Base-by-base conservation (phyloP, 768 basidiomycete species). In the Suillus subluteus region DNA sequence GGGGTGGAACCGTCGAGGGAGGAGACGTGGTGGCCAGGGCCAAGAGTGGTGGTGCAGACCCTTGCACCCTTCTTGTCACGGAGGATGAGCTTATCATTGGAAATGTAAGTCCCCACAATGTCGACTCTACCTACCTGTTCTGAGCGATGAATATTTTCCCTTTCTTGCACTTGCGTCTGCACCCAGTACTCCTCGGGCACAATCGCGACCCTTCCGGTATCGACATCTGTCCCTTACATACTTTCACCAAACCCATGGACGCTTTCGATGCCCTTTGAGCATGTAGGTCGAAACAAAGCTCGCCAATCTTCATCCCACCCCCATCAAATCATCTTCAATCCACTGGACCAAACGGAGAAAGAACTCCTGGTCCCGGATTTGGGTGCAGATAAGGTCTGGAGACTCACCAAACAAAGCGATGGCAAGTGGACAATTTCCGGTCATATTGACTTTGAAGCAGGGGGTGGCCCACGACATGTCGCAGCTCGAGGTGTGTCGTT, bases 291-390 rank as follows among this genome's bases (percentile, higher is more conserved):
- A 1, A 83, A 92, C 73, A 71, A 74, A 7, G 83, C 84, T 23
- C 84, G 94, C 41, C 95, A 96, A 73, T 85, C 88, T 64, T 76
- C 79, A 6, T 83, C 92, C 4, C 95, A 96, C 73, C 91, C 92
- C 0, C 94, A 95, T 78, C 91, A 95, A 71, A 86, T 88, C 41
- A 72, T 83, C 65, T 66, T 75, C 66, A 74, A 72, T 61, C n/a
- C 69, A 1, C 71, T 88, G 16, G 82, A 86, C 48, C 75, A 82
- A 38, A 76, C 79, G 21, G 79, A 82, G 58, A 72, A 80, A 35
- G 90, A 92, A 68, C 77, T 95, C 15, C 82, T 94, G 54, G 82
- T 93, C 1, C 87, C 91, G 1, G 92, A 95, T 75, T 80, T 96
- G 7, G 94, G 94, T 5, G 82, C 86, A 3, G 94, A 95, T 74